phyloP scores from a whole-genome alignment of 495 filamentous ascomycete genomes.

The Xylaria venustula region DNA sequence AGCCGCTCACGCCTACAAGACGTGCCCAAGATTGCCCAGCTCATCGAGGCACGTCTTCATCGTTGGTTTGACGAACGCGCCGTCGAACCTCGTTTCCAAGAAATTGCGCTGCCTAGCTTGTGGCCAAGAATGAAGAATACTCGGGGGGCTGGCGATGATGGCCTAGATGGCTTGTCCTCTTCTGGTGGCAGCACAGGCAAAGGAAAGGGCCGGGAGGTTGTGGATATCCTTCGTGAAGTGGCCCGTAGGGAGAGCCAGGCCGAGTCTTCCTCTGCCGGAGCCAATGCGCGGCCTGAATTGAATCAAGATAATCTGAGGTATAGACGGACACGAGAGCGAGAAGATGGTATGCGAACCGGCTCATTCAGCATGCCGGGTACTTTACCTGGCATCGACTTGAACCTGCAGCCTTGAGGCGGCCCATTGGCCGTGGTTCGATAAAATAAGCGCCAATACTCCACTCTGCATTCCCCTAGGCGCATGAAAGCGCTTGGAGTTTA shows the following conservation, averaged over 20 bases:
- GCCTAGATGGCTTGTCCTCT: conserved; percentile 32
- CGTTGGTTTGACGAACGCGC: conserved; percentile 96
- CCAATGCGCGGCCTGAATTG: conserved; percentile 31
- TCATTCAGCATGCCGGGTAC: conserved; percentile 32
- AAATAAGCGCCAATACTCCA: background rate
- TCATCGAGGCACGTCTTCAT: conserved; percentile 87
- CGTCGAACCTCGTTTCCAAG: conserved; percentile 93
- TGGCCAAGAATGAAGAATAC: conserved; percentile 91
- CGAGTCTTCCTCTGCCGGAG: conserved; percentile 29
- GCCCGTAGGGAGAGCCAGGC: conserved; percentile 45
- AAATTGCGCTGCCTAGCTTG: conserved; percentile 87
- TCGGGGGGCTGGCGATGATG: conserved; percentile 57
- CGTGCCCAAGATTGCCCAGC: conserved; percentile 94
- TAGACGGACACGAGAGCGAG: conserved; percentile 33
- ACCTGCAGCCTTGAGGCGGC: conserved; percentile 10
- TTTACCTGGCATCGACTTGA: conserved; percentile 25
- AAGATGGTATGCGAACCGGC: conserved; percentile 20
- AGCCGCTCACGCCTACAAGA: conserved; percentile 88
- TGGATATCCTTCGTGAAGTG: conserved; percentile 46
- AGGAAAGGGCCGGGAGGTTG: conserved; percentile 48
- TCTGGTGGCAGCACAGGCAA: conserved; percentile 35
- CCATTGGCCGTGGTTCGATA: background rate
- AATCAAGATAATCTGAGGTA: conserved; percentile 37
- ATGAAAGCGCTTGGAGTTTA: background rate
- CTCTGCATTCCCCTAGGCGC: background rate